phyloP scores from a whole-genome alignment of 2,329 filamentous ascomycete species.

The Xylariaceae sp. region DNA sequence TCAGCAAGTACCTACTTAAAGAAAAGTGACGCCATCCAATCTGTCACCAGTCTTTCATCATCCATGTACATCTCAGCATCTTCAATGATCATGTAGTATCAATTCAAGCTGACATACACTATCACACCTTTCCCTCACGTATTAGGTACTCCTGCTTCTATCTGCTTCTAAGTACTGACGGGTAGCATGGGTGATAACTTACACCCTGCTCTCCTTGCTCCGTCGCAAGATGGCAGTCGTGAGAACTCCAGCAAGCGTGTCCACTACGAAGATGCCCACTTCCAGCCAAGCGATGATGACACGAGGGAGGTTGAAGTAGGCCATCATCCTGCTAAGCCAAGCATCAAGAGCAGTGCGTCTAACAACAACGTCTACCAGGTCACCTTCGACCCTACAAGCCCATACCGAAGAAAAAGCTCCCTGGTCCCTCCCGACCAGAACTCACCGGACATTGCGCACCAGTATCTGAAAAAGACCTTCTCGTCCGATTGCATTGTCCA shows the following conservation, averaged over 20 bases:
- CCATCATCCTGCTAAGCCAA: not conserved
- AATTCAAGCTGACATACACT: not conserved
- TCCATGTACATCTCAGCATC: not conserved
- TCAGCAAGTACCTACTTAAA: not conserved
- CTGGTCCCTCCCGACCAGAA: slow-evolving; percentile 48
- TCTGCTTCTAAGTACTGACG: not conserved
- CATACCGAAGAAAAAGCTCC: slow-evolving; percentile 61
- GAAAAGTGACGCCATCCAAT: slow-evolving; percentile 5
- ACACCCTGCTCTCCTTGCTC: slow-evolving; percentile 1
- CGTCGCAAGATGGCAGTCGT: slow-evolving; percentile 18
- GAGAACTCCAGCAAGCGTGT: slow-evolving; percentile 26
- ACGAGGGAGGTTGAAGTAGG: slow-evolving; percentile 47
- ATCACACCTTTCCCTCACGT: not conserved
- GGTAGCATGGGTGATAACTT: slow-evolving; percentile 18
- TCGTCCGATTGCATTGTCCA: slow-evolving; percentile 58
- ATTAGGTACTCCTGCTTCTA: not conserved
- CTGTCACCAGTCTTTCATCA: not conserved
- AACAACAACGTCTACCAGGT: slow-evolving; percentile 39
- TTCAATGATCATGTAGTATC: not conserved
- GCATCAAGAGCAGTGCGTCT: not conserved
- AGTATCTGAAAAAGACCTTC: slow-evolving; percentile 31
- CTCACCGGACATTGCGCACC: slow-evolving; percentile 33
- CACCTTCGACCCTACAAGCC: slow-evolving; percentile 55
- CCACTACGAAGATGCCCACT: slow-evolving; percentile 36
- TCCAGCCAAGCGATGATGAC: slow-evolving; percentile 48